Evolutionary conservation across 495 filamentous ascomycete genomes (phyloP).

Genomic region (Penicillium taxi): DNA sequence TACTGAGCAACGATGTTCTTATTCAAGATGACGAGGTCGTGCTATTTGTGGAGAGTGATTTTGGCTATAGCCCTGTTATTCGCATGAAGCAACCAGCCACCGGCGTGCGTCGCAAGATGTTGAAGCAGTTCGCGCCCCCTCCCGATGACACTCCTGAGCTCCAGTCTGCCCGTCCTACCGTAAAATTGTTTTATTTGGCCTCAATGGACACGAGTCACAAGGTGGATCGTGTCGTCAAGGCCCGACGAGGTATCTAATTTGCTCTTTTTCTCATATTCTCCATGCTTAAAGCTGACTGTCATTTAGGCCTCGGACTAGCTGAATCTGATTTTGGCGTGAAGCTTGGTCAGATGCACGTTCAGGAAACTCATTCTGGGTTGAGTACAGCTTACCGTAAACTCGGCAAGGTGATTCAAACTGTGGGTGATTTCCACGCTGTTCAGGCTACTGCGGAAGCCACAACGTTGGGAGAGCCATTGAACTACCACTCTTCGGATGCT

Average conservation of each 20-base stretch:
- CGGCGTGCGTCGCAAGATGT: constrained; percentile 82
- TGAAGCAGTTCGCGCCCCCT: constrained; percentile 98
- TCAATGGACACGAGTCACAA: constrained; percentile 95
- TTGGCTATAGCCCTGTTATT: constrained; percentile 93
- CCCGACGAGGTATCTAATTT: constrained; percentile 82
- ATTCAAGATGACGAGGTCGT: constrained; percentile 95
- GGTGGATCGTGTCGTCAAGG: constrained; percentile 87
- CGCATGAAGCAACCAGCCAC: constrained; percentile 96
- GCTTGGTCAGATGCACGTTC: constrained; percentile 71
- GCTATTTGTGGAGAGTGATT: constrained; percentile 95
- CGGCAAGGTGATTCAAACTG: constrained; percentile 82
- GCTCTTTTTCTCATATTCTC: constrained; percentile 11
- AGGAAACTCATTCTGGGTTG: constrained; percentile 84
- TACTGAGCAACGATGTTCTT: constrained; percentile 85
- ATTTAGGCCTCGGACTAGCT: constrained; percentile 76
- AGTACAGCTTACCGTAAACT: constrained; percentile 89
- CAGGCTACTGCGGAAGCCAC: constrained; percentile 96
- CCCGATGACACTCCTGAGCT: constrained; percentile 96
- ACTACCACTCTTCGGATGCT: constrained; percentile 91
- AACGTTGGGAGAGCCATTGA: constrained; percentile 85
- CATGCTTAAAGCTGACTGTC: constrained; percentile 7
- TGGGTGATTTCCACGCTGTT: constrained; percentile 93
- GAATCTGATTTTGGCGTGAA: constrained; percentile 93
- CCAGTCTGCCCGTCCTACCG: constrained; percentile 75
- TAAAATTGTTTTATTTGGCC: constrained; percentile 93